Base-by-base conservation (phyloP, 176 grass and related monocot genomes). In the Canna indica region DNA sequence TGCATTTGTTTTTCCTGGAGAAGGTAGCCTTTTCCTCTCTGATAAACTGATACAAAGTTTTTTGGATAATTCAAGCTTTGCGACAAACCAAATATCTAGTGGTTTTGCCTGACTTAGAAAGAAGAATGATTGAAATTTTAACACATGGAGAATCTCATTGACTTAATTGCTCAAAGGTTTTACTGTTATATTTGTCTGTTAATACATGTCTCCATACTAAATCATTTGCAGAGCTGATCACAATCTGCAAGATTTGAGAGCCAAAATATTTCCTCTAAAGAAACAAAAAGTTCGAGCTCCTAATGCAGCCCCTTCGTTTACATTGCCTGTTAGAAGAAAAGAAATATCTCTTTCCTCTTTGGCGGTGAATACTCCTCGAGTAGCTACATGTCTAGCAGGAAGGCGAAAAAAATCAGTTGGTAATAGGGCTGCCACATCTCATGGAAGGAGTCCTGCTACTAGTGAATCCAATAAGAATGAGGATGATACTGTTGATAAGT, bases 291-390 rank as follows among this genome's bases (percentile, higher is more conserved):
- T 39, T 70, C 75, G 70, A 82, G 67, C 84, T 73, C 71, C 71
- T 75, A 86, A 88, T 22, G 22, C 29, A 58, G 50, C 28, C 78
- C 45, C 73, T 78, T 77, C 69, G 18, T 25, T 83, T 70, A 76
- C 65, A 75, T 73, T 88, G 78, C 95, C 95, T 68, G 76, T 64
- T 71, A 89, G 88, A 78, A 90, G 75, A 64, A 99, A 99, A 73
- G 82, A 99, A 71, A 90, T 85, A 70, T 94, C 87, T 67, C 82
- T 99, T 80, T 94, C 95, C 69, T 99, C 95, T 60, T 90, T 99
- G 76, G 90, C 75, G 17, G 86, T 99, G 60, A 80, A 75, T 7
- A 75, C 85, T 73, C 90, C 90, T 58, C 84, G 74, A 17, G 71
- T 88, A 75, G 74, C 84, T 47, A 80, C 46, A 69, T 75, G 84